Conservation (phyloP, 2,329 filamentous ascomycete species). For the Thelonectria blattea region DNA sequence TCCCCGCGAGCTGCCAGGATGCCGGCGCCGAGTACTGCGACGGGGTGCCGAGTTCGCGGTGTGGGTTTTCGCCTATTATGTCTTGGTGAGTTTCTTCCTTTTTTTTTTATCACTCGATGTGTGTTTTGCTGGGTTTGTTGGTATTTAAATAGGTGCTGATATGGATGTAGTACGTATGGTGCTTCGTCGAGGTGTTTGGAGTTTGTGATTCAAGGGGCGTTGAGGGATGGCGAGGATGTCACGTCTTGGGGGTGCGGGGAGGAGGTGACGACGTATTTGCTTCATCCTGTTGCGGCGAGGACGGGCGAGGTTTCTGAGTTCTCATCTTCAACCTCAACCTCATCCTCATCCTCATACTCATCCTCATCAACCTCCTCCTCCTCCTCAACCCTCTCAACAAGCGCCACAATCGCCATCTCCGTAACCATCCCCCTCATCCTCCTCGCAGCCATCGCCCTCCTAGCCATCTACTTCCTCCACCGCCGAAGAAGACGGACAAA, state of each 20-base stretch:
- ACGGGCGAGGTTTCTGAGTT: neutral
- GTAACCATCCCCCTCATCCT: neutral
- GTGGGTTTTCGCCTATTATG: neutral
- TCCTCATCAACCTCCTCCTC: neutral
- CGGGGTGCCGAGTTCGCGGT: neutral
- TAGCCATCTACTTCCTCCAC: neutral
- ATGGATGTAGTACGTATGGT: slow-evolving; percentile 1
- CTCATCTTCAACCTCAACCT: neutral
- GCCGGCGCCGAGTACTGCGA: slow-evolving; percentile 2
- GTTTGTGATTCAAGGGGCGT: neutral
- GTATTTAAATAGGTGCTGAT: no score
- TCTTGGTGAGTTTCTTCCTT: neutral
- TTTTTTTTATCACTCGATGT: neutral
- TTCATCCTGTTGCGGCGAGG: neutral
- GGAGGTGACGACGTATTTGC: neutral
- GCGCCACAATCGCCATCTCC: slow-evolving; percentile 2
- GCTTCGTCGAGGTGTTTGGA: neutral
- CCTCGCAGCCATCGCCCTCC: neutral
- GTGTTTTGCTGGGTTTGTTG: neutral
- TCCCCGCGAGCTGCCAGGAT: slow-evolving; percentile 7
- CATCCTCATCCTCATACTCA: no score
- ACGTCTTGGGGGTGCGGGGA: slow-evolving; percentile 12
- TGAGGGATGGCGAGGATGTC: slow-evolving; percentile 2
- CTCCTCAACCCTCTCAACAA: neutral
- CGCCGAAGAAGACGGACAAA: neutral